Conservation (phyloP, 306 rosid species). For the Prunus salicina region DNA sequence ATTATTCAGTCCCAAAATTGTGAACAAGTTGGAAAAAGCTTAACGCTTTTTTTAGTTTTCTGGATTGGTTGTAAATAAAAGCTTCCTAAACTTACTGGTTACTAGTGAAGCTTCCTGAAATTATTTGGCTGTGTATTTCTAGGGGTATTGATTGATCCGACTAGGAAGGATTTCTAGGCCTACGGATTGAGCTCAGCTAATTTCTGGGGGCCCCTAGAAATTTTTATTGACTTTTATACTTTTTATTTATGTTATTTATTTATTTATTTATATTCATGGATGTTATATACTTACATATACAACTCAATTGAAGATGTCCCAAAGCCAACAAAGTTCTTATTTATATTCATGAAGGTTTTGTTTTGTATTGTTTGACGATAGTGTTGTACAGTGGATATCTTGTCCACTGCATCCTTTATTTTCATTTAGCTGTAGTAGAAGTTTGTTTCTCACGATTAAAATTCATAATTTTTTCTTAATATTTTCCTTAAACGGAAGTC, state of each 20-base stretch:
- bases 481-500: background rate
- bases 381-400: background rate
- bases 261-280: background rate
- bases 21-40: background rate
- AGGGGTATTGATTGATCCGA: background rate
- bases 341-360: background rate
- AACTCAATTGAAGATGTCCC: background rate
- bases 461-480: background rate
- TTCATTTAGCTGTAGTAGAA: background rate
- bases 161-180: background rate
- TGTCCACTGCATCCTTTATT: background rate
- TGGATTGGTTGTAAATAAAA: background rate
- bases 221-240: background rate
- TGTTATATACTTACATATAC: background rate
- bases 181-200: background rate
- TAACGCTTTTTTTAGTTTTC: background rate
- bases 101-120: background rate
- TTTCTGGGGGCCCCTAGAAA: background rate
- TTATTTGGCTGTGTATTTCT: background rate
- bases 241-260: background rate
- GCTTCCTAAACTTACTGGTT: background rate
- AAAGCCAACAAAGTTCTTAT: background rate
- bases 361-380: no score
- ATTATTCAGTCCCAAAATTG: background rate
- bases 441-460: background rate